Evolutionary conservation across 2,329 filamentous ascomycete species (phyloP).

Genomic region (Pseudofabraea citricarpa): DNA sequence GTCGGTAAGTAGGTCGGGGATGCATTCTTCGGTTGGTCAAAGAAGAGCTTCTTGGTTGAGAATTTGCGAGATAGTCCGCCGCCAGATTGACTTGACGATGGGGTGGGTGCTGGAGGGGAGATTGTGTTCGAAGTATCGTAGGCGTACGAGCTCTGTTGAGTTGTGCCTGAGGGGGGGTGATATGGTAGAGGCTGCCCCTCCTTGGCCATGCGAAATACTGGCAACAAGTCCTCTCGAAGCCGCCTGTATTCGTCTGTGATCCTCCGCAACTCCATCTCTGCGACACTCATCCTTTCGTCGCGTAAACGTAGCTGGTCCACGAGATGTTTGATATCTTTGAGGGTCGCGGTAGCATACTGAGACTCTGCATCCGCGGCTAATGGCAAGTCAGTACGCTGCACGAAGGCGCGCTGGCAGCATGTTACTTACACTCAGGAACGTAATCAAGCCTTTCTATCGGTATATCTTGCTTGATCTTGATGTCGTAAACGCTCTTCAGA

Average conservation of each 20-base stretch:
- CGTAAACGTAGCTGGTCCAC: slow-evolving; percentile 85
- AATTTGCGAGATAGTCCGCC: slow-evolving; percentile 64
- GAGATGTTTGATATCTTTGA: slow-evolving; percentile 88
- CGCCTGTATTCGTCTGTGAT: slow-evolving; percentile 86
- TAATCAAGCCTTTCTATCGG: slow-evolving; percentile 92
- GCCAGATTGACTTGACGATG: slow-evolving; percentile 46
- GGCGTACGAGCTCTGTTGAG: slow-evolving; percentile 33
- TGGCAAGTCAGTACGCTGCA: slow-evolving; percentile 14
- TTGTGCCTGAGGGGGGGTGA: slow-evolving; percentile 19
- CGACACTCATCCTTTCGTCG: slow-evolving; percentile 80
- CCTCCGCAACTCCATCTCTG: slow-evolving; percentile 78
- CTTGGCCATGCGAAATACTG: slow-evolving; percentile 85
- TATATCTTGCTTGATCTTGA: slow-evolving; percentile 90
- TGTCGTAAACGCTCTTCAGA: slow-evolving; percentile 91
- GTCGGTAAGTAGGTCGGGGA: slow-evolving; percentile 71
- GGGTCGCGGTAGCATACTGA: slow-evolving; percentile 79
- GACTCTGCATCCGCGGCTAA: slow-evolving; percentile 84
- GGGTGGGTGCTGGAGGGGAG: slow-evolving; percentile 53
- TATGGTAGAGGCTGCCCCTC: slow-evolving; percentile 82
- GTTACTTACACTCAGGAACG: slow-evolving; percentile 75
- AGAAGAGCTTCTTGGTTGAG: slow-evolving; percentile 70
- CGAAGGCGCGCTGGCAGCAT: neutral
- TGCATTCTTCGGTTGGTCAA: slow-evolving; percentile 68
- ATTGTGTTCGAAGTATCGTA: slow-evolving; percentile 45
- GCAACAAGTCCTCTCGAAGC: slow-evolving; percentile 85